A percentile compares a stretch with the other conserved stretches of the same genome.
Evolutionary conservation across 78 protist species (phyloP).

Genomic region (Guillardia theta): DNA sequence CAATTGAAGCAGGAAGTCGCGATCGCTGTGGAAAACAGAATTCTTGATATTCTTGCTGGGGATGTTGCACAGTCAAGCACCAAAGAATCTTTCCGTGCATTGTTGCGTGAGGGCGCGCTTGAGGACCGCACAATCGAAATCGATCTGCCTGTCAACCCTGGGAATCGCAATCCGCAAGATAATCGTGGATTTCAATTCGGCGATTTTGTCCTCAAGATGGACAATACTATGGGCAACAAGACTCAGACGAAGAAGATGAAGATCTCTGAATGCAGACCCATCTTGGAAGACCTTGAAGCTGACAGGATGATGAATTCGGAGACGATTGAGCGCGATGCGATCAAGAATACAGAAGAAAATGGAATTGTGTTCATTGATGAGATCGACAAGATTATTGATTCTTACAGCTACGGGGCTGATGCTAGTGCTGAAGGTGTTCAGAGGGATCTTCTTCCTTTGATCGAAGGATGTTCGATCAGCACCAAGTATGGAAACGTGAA

Average conservation of each 20-base stretch:
- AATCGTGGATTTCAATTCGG: background rate
- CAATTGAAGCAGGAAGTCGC: background rate
- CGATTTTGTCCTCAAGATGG: constrained; percentile 3
- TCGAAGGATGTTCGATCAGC: constrained; percentile 84
- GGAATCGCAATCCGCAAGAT: background rate
- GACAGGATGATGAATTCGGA: constrained; percentile 60
- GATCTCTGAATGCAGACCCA: background rate
- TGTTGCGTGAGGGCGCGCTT: constrained; percentile 58
- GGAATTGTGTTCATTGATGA: constrained; percentile 94
- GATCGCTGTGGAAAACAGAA: constrained; percentile 27
- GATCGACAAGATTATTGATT: constrained; percentile 84
- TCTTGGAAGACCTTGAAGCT: background rate
- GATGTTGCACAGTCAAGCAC: background rate
- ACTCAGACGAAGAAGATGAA: constrained; percentile 19
- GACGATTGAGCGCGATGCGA: constrained; percentile 69
- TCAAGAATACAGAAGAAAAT: constrained; percentile 79
- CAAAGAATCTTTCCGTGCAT: background rate
- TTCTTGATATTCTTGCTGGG: constrained; percentile 3
- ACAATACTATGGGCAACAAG: constrained; percentile 24
- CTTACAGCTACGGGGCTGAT: background rate
- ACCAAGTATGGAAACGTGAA: constrained; percentile 84
- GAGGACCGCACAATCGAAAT: constrained; percentile 56
- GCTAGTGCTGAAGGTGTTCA: constrained; percentile 88
- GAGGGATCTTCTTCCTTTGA: constrained; percentile 87
- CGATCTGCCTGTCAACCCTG: background rate